Evolutionary conservation across 371 early-diverging fungal genomes (phyloP).

Genomic region (Rhizomucor pusillus): DNA sequence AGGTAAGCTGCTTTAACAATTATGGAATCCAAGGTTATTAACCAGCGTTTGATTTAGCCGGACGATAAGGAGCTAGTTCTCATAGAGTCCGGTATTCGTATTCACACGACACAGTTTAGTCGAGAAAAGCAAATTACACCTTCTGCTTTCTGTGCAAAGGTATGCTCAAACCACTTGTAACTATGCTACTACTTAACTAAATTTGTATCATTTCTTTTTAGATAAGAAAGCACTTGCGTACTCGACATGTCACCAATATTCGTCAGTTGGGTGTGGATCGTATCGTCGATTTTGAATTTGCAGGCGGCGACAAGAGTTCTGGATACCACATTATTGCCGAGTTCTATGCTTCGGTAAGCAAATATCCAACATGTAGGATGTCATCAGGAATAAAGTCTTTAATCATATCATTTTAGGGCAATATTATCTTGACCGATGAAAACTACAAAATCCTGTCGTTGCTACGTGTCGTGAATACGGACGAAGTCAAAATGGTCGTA

Average conservation of each 20-base stretch:
- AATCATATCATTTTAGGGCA: conserved; percentile 62
- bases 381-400: not conserved
- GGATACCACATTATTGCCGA: conserved; percentile 93
- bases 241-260: conserved; percentile 77
- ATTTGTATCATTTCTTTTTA: conserved; percentile 13
- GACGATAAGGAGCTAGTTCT: conserved; percentile 88
- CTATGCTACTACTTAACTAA: too few species aligned
- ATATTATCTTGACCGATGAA: conserved; percentile 93
- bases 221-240: conserved; percentile 90
- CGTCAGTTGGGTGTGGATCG: conserved; percentile 92
- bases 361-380: not conserved
- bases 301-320: conserved; percentile 59
- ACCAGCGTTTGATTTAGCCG: conserved; percentile 41
- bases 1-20: conserved; percentile 31
- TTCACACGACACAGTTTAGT: conserved; percentile 88
- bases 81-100: conserved; percentile 90
- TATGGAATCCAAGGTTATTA: not conserved
- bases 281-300: conserved; percentile 91
- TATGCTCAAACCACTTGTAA: conserved; percentile 18
- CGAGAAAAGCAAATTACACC: conserved; percentile 89
- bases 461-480: conserved; percentile 83
- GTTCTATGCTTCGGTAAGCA: conserved; percentile 82
- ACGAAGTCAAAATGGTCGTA: conserved; percentile 75
- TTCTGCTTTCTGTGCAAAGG: conserved; percentile 84
- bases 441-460: conserved; percentile 82